Conservation (phyloP, 306 rosid genomes). For the Corylus avellana region DNA sequence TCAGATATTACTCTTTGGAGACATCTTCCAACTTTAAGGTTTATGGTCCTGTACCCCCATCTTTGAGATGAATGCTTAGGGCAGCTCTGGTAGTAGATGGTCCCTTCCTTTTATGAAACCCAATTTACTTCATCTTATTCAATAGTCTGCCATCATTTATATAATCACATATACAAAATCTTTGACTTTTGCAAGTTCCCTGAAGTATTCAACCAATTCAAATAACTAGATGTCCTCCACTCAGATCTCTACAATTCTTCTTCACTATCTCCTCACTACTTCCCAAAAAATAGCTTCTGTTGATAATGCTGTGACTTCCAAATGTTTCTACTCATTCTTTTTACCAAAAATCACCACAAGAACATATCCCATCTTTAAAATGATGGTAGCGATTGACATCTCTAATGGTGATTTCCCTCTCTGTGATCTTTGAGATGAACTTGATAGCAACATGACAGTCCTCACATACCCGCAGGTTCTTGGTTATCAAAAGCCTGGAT, state of each 20-base stretch:
- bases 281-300: not conserved
- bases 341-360: slow-evolving; percentile 72
- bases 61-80: no score
- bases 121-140: no score
- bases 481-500: slow-evolving; percentile 68
- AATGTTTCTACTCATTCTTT: slow-evolving; percentile 4
- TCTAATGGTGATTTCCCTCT: slow-evolving; percentile 67
- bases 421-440: slow-evolving; percentile 62
- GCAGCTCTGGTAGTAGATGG: no score
- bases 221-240: not conserved
- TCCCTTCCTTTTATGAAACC: no score
- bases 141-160: no score
- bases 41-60: no score
- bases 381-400: slow-evolving; percentile 82
- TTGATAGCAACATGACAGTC: slow-evolving; percentile 80
- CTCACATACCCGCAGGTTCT: slow-evolving; percentile 70
- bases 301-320: not conserved
- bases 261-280: slow-evolving; percentile 1
- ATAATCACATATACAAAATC: no score
- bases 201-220: not conserved
- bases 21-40: not conserved
- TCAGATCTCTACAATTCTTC: not conserved
- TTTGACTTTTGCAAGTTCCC: not conserved
- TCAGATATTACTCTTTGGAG: not conserved
- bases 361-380: slow-evolving; percentile 61